These are phyloP conservation scores for Tarenaya hassleriana DNA, from an alignment of 345 rosid species.

Conservation along the genomic window DNA sequence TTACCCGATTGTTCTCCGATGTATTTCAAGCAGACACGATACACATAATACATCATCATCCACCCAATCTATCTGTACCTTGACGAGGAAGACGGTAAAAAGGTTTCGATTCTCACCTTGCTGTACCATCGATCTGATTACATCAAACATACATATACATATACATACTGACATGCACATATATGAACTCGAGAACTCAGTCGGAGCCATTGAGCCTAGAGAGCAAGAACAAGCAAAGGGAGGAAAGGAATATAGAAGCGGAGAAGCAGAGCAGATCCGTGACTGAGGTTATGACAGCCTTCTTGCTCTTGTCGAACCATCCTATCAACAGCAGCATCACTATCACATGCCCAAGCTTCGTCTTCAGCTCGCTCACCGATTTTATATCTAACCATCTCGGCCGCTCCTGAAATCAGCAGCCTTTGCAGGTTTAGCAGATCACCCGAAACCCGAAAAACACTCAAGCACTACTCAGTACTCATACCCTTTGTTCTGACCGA, in stretches of 20 bases:
- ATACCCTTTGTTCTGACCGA: no score
- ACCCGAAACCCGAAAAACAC: neutral
- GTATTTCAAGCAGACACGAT: no score
- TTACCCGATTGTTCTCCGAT: no score
- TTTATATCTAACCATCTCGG: constrained; percentile 84
- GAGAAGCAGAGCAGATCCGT: constrained; percentile 77
- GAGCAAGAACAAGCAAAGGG: constrained; percentile 76
- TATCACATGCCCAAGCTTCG: constrained; percentile 88
- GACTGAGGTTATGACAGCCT: constrained; percentile 51
- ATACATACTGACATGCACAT: neutral
- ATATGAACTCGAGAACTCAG: constrained; percentile 13
- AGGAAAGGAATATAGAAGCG: constrained; percentile 64
- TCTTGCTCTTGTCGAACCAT: constrained; percentile 79
- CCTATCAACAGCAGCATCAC: constrained; percentile 94
- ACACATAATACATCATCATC: no score
- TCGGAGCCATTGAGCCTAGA: constrained; percentile 56
- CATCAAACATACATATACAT: no score
- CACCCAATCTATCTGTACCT: no score
- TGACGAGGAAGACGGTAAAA: no score
- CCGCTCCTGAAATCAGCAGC: constrained; percentile 47
- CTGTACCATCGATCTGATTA: no score
- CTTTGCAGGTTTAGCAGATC: no score
- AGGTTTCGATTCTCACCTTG: no score
- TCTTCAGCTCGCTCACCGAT: constrained; percentile 69
- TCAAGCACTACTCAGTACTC: neutral